Base-by-base conservation (phyloP, 352 stramenopile genomes). In the Plasmopara viticola region DNA sequence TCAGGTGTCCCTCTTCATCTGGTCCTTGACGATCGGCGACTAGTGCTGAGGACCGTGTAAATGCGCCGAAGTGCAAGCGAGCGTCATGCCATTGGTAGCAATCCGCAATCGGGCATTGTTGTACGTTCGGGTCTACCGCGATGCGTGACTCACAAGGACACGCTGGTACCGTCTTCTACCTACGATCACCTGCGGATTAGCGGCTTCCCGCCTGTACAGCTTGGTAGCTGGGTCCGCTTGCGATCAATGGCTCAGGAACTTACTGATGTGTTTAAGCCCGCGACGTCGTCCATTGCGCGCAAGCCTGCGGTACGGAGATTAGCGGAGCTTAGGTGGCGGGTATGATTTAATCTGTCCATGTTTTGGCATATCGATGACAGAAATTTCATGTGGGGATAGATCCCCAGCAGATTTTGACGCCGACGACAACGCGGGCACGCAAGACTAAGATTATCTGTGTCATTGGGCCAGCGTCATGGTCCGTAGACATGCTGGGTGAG, bases 371-470 rank as follows among this genome's bases (percentile, higher is more conserved):
- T 45, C 51, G 30, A 7, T 50, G 28, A 13, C 46, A 90, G 80
- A 70, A 72, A 52, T 87, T 87, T 50, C 68, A 86, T 37, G 70
- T 89, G 6, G 82, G 78, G 7, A 84, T 92, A 49, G 60, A 72
- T 17, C 51, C 86, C 18, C 66, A 83, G 48, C 84, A 92, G 60
- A 87, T 94, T 30, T 46, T 94, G 10, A 66, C 64, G 33, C 76
- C 71, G 6, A 85, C 77, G 17, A 66, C 48, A 5, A 45, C 49
- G 6, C 68, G 62, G n/a, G 64, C 58, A 10, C 87, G 95, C 35
- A 96, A 96, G 60, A 99, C 94, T 44, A 99, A 99, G 79, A 99
- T 99, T 69, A 92, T 99, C 9, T 99, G 97, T 60, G 98, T 97
- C 6, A 84, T 99, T 56, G 97, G 97, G 12, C 97, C 97, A 15